phyloP scores from a whole-genome alignment of 805 yeast species.

The Lachancea waltii region DNA sequence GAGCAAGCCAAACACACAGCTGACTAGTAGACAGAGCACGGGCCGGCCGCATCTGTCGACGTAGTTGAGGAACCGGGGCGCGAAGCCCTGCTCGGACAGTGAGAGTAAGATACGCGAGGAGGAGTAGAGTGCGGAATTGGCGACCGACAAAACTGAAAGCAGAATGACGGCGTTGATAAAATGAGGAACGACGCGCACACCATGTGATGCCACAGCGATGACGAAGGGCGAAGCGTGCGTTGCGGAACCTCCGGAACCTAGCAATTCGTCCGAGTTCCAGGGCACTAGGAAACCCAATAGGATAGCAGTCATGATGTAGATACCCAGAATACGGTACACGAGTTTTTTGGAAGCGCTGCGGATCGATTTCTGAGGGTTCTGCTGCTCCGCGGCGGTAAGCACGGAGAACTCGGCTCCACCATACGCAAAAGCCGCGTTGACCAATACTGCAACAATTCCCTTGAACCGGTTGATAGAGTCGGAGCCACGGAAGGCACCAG shows the following conservation, averaged over 20 bases:
- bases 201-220: slow-evolving; percentile 52
- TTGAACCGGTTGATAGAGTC: slow-evolving; percentile 41
- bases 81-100: slow-evolving; percentile 67
- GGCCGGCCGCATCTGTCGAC: slow-evolving; percentile 60
- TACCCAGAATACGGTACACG: slow-evolving; percentile 46
- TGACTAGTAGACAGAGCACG: slow-evolving; percentile 44
- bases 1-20: slow-evolving; percentile 51
- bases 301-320: slow-evolving; percentile 43
- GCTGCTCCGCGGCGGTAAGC: slow-evolving; percentile 55
- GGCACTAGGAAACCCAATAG: slow-evolving; percentile 52
- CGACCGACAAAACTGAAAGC: slow-evolving; percentile 67
- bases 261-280: slow-evolving; percentile 37
- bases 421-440: slow-evolving; percentile 53
- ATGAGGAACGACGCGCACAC: slow-evolving; percentile 60
- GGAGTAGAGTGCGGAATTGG: slow-evolving; percentile 68
- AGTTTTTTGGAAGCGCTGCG: slow-evolving; percentile 52
- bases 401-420: slow-evolving; percentile 59
- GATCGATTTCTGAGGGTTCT: slow-evolving; percentile 48
- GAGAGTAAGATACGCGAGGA: slow-evolving; percentile 64
- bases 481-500: slow-evolving; percentile 44
- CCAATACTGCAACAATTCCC: slow-evolving; percentile 47
- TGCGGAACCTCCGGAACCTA: slow-evolving; percentile 38
- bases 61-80: slow-evolving; percentile 49
- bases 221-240: slow-evolving; percentile 62
- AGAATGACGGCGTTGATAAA: slow-evolving; percentile 68